phyloP scores from a whole-genome alignment of 768 basidiomycete genomes.

The Ramaria sp. region DNA sequence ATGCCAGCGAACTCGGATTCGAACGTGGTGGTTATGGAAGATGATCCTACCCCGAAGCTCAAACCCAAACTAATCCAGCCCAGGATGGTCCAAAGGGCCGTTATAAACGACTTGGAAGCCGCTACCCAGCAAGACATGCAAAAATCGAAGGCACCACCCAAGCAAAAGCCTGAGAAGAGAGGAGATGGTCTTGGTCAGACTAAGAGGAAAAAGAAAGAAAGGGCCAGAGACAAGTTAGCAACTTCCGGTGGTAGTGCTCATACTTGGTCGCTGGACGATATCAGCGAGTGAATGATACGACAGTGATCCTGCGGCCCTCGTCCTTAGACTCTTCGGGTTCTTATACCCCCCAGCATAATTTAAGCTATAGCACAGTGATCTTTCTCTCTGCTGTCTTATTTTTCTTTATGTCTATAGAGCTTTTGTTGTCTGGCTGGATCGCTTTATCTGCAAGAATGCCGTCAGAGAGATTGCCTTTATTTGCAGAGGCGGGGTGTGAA shows the following conservation, averaged over 20 bases:
- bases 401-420: too few relatives aligned
- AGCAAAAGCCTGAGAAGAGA: neutral
- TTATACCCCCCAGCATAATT: too few relatives aligned
- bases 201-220: neutral
- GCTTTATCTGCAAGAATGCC: too few relatives aligned
- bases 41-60: neutral
- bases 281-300: neutral
- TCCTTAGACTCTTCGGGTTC: neutral
- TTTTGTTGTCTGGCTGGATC: too few relatives aligned
- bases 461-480: too few relatives aligned
- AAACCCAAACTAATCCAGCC: neutral
- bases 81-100: neutral
- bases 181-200: neutral
- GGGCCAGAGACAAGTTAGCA: neutral
- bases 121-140: neutral
- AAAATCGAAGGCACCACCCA: neutral
- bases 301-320: neutral
- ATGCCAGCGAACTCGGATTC: neutral
- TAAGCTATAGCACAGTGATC: too few relatives aligned
- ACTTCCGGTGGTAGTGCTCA: neutral
- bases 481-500: neutral
- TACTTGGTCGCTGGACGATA: constrained; percentile 1
- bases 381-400: too few relatives aligned
- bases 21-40: neutral
- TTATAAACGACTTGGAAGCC: neutral